Evolutionary conservation across 2,329 filamentous ascomycete genomes (phyloP).

Genomic region (Fusarium dlaminii): DNA sequence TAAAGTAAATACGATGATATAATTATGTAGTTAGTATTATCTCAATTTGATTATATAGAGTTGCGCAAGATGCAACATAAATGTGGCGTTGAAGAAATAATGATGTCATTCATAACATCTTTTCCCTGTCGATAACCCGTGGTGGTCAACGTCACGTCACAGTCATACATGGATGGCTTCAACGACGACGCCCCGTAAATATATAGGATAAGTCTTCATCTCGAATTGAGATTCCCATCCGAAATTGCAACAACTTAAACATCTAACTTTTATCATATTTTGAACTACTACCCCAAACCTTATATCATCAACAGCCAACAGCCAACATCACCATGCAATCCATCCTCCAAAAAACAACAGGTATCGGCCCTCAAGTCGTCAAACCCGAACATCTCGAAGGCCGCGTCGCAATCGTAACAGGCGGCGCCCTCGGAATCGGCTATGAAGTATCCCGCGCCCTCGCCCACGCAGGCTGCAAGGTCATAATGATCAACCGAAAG

Average conservation of each 20-base stretch:
- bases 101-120: constrained; percentile 9
- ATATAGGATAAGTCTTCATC: background rate
- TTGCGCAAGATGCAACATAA: background rate
- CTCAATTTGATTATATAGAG: accelerated
- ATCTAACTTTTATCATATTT: too few relatives aligned
- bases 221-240: accelerated
- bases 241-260: background rate
- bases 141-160: constrained; percentile 13
- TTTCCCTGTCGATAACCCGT: background rate
- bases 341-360: constrained; percentile 45
- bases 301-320: background rate
- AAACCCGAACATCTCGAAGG: constrained; percentile 49
- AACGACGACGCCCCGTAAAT: background rate
- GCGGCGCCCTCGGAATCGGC: constrained; percentile 52
- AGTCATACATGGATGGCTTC: background rate
- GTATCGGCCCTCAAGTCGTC: constrained; percentile 48
- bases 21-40: background rate
- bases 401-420: constrained; percentile 50
- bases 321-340: constrained; percentile 46
- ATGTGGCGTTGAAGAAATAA: background rate
- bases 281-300: accelerated
- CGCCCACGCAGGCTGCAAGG: constrained; percentile 46
- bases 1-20: background rate
- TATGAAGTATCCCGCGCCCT: constrained; percentile 49
- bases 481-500: constrained; percentile 51